These are phyloP conservation scores for Ophiognomonia clavigignenti-juglandacearum DNA, from an alignment of 2,329 filamentous ascomycete species.

Conservation along the genomic window DNA sequence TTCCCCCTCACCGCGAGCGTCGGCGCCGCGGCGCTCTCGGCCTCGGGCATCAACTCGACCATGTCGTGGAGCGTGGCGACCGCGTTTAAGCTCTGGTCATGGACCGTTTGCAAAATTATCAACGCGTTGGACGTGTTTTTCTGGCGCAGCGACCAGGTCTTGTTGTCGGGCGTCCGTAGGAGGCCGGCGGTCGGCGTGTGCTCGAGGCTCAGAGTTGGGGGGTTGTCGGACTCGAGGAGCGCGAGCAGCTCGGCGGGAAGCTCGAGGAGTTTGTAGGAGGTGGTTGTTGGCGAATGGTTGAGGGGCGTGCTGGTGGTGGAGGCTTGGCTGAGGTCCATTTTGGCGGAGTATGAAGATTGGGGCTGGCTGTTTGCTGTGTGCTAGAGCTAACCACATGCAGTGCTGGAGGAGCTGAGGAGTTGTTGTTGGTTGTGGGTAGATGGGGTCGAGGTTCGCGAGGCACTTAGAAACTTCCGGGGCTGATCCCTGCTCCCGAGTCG, in stretches of 20 bases:
- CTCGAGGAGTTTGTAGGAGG: conserved; percentile 54
- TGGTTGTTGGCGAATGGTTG: conserved; percentile 41
- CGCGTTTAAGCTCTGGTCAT: conserved; percentile 33
- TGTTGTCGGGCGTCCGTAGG: conserved; percentile 41
- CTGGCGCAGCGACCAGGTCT: conserved; percentile 55
- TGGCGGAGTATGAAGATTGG: neutral
- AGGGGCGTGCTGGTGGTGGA: conserved; percentile 42
- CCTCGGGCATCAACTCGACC: conserved; percentile 50
- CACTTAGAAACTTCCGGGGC: no score
- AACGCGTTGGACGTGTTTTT: conserved; percentile 66
- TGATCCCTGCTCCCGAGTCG: no score
- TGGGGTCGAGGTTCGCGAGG: no score
- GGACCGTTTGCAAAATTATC: conserved; percentile 40
- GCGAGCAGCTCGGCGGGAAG: conserved; percentile 54
- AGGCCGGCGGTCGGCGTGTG: conserved; percentile 48
- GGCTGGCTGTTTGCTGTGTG: no score
- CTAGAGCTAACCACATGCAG: no score
- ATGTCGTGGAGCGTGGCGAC: conserved; percentile 58
- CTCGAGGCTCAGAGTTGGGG: conserved; percentile 45
- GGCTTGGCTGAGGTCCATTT: conserved; percentile 43
- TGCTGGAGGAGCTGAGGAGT: no score
- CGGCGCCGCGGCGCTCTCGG: conserved; percentile 21
- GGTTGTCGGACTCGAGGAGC: conserved; percentile 47
- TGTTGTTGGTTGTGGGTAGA: no score
- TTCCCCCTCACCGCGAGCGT: conserved; percentile 39